Base-by-base conservation (phyloP, 1,284 basidiomycete species). In the Ustilago tritici region DNA sequence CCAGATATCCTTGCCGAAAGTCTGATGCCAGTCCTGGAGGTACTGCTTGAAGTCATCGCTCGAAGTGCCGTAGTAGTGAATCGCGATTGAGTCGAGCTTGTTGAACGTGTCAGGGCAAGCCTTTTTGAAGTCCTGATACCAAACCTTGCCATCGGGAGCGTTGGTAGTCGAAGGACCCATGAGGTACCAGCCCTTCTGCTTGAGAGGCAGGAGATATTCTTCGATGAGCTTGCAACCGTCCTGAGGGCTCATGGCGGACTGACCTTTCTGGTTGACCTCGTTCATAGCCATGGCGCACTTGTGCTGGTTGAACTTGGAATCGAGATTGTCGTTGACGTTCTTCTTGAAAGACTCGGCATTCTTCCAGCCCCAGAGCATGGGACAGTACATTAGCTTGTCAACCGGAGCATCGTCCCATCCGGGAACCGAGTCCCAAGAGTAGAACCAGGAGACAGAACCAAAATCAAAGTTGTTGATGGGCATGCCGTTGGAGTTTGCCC, bases 251-350 rank as follows among this genome's bases (percentile, higher is more conserved):
- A 83, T 77, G 61, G 81, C 68, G 36, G 82, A 56, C 57, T 84
- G 83, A 19, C 79, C 80, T 31, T 69, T 43, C 46, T 83, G 80
- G 63, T 83, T 81, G 34, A 80, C 76, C 52, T 83, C 82, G 69
- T 83, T 83, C 76, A 81, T 82, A 56, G 61, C 82, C 70, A 83
- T 64, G n/a, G 76, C 76, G 47, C 80, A 82, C 61, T 81, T 81
- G 61, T 71, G 76, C 46, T 77, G 62, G 67, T 82, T 82, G 66
- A 54, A 67, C 47, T 68, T 65, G 54, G 65, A 56, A 61, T 78
- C 54, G 31, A 43, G 76, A 65, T 82, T 76, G 56, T 79, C 34
- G 52, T 70, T 54, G 4, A 83, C 80, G 41, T 81, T 61, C 46
- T 70, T 54, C 53, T 70, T 58, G 77, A 82, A 83, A 38, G 64